A percentile compares a stretch with the other conserved stretches of the same genome.
phyloP scores from a whole-genome alignment of 2,329 filamentous ascomycete species.

The Myriangium duriaei region DNA sequence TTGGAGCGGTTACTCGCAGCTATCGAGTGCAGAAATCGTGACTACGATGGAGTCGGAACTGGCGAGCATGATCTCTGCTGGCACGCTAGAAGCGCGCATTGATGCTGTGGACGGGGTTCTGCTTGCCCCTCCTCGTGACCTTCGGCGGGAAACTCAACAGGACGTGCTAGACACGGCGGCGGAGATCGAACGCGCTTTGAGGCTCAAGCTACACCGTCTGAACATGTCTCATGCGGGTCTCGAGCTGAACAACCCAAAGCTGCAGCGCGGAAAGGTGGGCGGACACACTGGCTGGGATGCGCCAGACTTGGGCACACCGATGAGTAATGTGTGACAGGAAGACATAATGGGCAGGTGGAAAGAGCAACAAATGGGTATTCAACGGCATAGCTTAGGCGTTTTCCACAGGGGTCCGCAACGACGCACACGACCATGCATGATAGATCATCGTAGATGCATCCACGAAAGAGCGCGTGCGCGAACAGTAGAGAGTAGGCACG shows the following conservation, averaged over 20 bases:
- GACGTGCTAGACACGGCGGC: conserved; percentile 55
- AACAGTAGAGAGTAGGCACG: no score
- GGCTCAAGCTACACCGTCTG: conserved; percentile 65
- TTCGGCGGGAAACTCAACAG: conserved; percentile 57
- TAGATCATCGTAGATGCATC: background rate
- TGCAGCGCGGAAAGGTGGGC: conserved; percentile 7
- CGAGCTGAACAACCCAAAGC: conserved; percentile 33
- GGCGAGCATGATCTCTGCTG: conserved; percentile 60
- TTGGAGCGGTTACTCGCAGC: conserved; percentile 31
- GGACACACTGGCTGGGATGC: background rate
- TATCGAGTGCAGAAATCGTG: conserved; percentile 7
- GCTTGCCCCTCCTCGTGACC: conserved; percentile 54
- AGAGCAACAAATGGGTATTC: background rate
- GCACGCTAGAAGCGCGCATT: conserved; percentile 63
- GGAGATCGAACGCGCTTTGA: conserved; percentile 61
- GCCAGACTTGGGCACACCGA: conserved; percentile 5
- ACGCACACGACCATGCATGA: background rate
- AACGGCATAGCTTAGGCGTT: background rate
- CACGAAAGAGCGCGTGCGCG: no score
- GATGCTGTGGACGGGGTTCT: conserved; percentile 74
- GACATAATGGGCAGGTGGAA: background rate
- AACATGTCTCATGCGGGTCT: conserved; percentile 64
- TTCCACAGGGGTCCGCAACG: background rate
- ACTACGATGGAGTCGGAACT: conserved; percentile 62
- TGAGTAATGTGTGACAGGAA: conserved; percentile 7